Evolutionary conservation across 192 early-diverging fungal genomes (phyloP).

Genomic region (Coemansia sp.): DNA sequence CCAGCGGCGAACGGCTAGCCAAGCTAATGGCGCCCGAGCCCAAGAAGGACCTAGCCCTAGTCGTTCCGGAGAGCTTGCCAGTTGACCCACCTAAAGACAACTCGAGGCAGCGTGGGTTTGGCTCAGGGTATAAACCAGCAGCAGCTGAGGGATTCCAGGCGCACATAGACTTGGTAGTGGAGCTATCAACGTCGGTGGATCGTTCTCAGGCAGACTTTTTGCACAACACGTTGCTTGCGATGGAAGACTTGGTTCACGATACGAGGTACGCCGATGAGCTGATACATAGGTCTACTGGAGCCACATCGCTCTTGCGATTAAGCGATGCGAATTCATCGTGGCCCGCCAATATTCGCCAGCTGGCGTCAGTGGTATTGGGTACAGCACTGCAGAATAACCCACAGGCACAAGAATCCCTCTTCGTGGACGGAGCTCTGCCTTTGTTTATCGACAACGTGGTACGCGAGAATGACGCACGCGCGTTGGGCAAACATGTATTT

Average conservation of each 20-base stretch:
- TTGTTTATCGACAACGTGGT: slow-evolving; percentile 19
- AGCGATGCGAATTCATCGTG: slow-evolving; percentile 29
- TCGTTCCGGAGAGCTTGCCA: not conserved
- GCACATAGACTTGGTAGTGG: slow-evolving; percentile 30
- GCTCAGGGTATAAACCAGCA: not conserved
- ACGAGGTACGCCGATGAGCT: slow-evolving; percentile 59
- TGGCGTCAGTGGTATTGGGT: slow-evolving; percentile 56
- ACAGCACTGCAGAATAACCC: slow-evolving; percentile 58
- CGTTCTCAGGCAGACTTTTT: slow-evolving; percentile 12
- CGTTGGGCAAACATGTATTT: slow-evolving; percentile 37
- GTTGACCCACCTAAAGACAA: not conserved
- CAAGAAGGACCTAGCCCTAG: not conserved
- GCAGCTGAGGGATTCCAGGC: slow-evolving; percentile 21
- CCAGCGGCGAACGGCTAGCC: slow-evolving; percentile 58
- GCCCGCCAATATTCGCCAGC: slow-evolving; percentile 29
- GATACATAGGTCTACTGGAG: slow-evolving; percentile 20
- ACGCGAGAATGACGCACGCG: slow-evolving; percentile 14
- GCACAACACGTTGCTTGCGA: slow-evolving; percentile 46
- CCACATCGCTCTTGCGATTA: slow-evolving; percentile 36
- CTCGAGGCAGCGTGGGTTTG: slow-evolving; percentile 2
- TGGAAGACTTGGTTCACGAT: slow-evolving; percentile 59
- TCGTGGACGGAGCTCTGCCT: slow-evolving; percentile 16
- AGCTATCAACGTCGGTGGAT: not conserved
- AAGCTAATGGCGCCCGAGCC: slow-evolving; percentile 54
- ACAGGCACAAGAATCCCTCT: slow-evolving; percentile 18